Base-by-base conservation (phyloP, 768 basidiomycete species). In the Kwoniella dejecticola region DNA sequence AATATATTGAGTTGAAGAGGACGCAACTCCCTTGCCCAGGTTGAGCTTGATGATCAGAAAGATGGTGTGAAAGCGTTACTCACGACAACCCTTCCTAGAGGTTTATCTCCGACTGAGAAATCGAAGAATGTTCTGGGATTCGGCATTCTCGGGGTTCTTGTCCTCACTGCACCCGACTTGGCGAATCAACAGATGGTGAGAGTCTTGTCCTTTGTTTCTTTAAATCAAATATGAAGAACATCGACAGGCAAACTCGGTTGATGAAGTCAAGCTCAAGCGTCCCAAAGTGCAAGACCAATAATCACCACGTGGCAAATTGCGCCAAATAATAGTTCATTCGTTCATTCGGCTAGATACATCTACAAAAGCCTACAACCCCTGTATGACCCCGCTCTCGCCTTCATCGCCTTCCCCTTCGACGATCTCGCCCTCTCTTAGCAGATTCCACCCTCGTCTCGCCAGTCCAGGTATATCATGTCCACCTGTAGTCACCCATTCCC, bases 71-170 rank as follows among this genome's bases (percentile, higher is more conserved):
- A 23, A 29, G 19, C 19, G 26, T 4, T 8, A 74, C 74, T 71
- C 60, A 76, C 74, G 13, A 80, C 76, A 29, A 80, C 78, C 6
- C 79, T 63, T 17, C 69, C 66, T n/a, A 68, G 42, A 2, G 68
- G 62, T 26, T 60, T 41, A 17, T 63, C 89, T 24, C 86, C 91
- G 71, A 95, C 89, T 15, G 84, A 83, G 75, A 95, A 86, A 71
- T 96, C 93, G 53, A 76, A 58, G 57, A 76, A 76, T 0, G 62
- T 62, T 49, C 74, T 21, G 5, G 66, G 62, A 17, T 57, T 57
- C 3, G 53, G 53, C 41, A 50, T 50, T 15, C 33, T 36, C 33
- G 7, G 15, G 15, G 7, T 36, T 36, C 33, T 36, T 36, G 33
- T n/a, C n/a, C n/a, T n/a, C 33, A 36, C 33, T 36, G 15, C 15